Evolutionary conservation across 1,139 yeast genomes (phyloP).

Genomic region (Blastobotrys persicus): DNA sequence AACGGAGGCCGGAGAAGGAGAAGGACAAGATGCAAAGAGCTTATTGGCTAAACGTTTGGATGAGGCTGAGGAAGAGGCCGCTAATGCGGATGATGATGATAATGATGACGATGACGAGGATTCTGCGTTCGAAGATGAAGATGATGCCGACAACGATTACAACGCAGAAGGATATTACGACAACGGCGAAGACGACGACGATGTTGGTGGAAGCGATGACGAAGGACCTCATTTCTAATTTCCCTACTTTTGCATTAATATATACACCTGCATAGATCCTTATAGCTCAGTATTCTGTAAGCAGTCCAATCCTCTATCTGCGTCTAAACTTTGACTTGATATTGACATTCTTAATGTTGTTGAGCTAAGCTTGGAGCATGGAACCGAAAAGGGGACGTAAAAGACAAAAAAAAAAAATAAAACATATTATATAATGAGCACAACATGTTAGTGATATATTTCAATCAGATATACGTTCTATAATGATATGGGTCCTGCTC

Average conservation of each 20-base stretch:
- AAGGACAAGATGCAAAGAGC: conserved; percentile 35
- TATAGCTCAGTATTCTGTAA: too few species aligned
- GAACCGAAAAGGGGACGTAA: too few species aligned
- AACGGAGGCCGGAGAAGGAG: conserved; percentile 45
- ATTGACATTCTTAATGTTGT: too few species aligned
- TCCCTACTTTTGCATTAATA: conserved; percentile 21
- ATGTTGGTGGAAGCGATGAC: conserved; percentile 51
- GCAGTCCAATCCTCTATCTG: too few species aligned
- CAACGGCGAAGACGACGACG: conserved; percentile 45
- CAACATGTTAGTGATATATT: not conserved
- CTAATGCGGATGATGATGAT: conserved; percentile 46
- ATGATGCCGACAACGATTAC: conserved; percentile 74
- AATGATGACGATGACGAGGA: conserved; percentile 73
- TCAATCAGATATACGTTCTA: conserved; percentile 14
- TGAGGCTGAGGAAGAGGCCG: conserved; percentile 48
- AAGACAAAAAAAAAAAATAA: too few species aligned
- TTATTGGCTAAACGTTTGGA: conserved; percentile 26
- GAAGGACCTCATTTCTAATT: conserved; percentile 53
- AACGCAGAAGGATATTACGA: conserved; percentile 57
- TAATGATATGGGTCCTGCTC: conserved; percentile 20
- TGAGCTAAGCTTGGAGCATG: too few species aligned
- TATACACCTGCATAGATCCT: not conserved
- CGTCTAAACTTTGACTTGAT: too few species aligned
- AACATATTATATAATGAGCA: too few species aligned
- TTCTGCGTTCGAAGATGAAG: conserved; percentile 71